Base-by-base conservation (phyloP, 23 red algal species). In the Gracilaria vermiculophylla region DNA sequence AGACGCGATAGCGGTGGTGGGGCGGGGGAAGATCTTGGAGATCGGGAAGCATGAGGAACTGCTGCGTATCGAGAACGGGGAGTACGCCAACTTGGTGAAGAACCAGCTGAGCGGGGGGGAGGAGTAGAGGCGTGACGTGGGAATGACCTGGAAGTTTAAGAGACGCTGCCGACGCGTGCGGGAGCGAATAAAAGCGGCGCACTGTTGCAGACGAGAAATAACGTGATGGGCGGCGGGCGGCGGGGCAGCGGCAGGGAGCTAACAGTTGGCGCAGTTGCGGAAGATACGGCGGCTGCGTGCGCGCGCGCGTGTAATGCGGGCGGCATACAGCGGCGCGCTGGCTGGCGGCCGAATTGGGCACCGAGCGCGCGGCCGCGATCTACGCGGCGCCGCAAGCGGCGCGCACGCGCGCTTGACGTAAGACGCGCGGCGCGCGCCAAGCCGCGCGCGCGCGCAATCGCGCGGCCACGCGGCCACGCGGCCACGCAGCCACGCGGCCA, bases 1-100 rank as follows among this genome's bases (percentile, higher is more conserved):
- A 1, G 91, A 95, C 64, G 54, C 80, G 15, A 99, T 99, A 65
- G 88, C 92, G 16, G 97, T 99, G 55, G 78, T 99, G 34, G 72
- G 74, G 62, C 77, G 81, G 10, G 97, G 97, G 3, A 83, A 81
- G 42, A 84, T 99, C 33, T 89, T 99, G 16, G 97, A 99, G 62
- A 79, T 74, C 28, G 97, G 97, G 16, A 90, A 50, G 20, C 97
- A 99, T 44, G 64, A 87, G 37, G 81, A 95, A 45, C 70, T 99
- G 74, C 89, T 99, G 90, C 73, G 86, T 3, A 62, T 61, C 24
- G 64, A 52, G 47, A 82, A 83, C 42, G 85, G 93, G 23, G 84
- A 77, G 62, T 95, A 95, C 67, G 86, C 93, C 34, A 84, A 86
- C 21, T 77, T 95, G 42, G 93, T 95, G 47, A 71, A 90, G 58